Conservation (phyloP, 2,329 filamentous ascomycete genomes). For the Gliomastix tumulicola region DNA sequence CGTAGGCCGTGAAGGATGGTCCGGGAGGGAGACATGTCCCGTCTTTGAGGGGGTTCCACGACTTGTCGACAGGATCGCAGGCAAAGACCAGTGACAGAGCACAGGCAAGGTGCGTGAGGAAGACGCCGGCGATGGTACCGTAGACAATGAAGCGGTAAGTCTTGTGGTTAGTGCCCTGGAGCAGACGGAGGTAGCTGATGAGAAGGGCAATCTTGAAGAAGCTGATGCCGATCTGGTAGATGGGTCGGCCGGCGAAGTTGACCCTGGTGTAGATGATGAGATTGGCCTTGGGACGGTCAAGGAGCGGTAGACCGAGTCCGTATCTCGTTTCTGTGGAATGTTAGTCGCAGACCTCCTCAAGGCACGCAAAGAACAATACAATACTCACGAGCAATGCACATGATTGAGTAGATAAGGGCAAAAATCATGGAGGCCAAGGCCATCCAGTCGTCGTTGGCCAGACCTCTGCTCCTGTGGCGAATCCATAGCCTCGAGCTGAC, state of each 20-base stretch:
- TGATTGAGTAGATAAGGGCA: slow-evolving; percentile 37
- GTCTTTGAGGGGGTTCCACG: slow-evolving; percentile 31
- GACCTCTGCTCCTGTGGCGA: slow-evolving; percentile 29
- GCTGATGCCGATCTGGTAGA: slow-evolving; percentile 48
- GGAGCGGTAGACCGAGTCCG: slow-evolving; percentile 41
- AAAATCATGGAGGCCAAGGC: slow-evolving; percentile 32
- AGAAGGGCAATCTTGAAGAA: slow-evolving; percentile 49
- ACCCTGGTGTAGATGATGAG: slow-evolving; percentile 36
- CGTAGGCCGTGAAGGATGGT: slow-evolving; percentile 43
- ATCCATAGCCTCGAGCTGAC: slow-evolving; percentile 35
- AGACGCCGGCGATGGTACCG: slow-evolving; percentile 31
- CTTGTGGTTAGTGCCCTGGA: slow-evolving; percentile 38
- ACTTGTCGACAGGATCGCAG: slow-evolving; percentile 36
- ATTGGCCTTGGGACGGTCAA: slow-evolving; percentile 32
- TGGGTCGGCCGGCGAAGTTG: slow-evolving; percentile 45
- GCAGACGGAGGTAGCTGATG: slow-evolving; percentile 43
- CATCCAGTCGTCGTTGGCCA: slow-evolving; percentile 41
- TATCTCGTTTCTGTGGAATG: slow-evolving; percentile 39
- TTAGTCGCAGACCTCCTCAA: background rate
- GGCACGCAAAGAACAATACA: background rate
- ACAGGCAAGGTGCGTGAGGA: slow-evolving; percentile 39
- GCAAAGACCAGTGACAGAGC: slow-evolving; percentile 41
- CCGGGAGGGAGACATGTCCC: slow-evolving; percentile 38
- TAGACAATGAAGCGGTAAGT: slow-evolving; percentile 36
- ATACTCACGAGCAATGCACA: slow-evolving; percentile 41